Evolutionary conservation across 768 basidiomycete species (phyloP).

Genomic region (Lentinus brumalis): DNA sequence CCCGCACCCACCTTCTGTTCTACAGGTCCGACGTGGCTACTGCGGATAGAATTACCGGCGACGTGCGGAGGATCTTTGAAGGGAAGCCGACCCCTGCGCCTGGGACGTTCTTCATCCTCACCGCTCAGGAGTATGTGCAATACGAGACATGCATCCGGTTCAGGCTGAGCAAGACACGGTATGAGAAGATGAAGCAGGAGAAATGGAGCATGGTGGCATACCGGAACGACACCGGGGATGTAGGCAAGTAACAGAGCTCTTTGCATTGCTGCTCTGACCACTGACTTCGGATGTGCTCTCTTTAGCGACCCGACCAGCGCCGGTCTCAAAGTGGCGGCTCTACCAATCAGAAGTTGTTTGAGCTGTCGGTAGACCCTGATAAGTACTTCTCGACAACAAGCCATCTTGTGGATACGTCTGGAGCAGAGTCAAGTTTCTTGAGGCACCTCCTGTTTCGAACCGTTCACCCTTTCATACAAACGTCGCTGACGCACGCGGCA

Average conservation of each 20-base stretch:
- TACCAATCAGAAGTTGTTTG: too few relatives aligned
- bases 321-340: too few relatives aligned
- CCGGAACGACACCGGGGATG: conserved; percentile 2
- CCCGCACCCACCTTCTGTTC: conserved; percentile 3
- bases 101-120: conserved; percentile 16
- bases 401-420: too few relatives aligned
- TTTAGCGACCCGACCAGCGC: too few relatives aligned
- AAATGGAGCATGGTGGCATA: conserved; percentile 13
- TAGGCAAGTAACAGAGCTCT: neutral
- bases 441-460: too few relatives aligned
- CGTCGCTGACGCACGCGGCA: too few relatives aligned
- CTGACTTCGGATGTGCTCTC: too few relatives aligned
- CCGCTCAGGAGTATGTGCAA: conserved; percentile 11
- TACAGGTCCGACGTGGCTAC: neutral
- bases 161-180: conserved; percentile 18
- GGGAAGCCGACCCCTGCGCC: neutral
- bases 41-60: neutral
- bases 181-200: conserved; percentile 16
- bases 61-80: conserved; percentile 6
- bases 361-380: too few relatives aligned
- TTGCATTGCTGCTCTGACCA: too few relatives aligned
- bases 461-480: too few relatives aligned
- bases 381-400: too few relatives aligned
- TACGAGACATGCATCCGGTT: conserved; percentile 7
- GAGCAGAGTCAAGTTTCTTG: too few relatives aligned